Conservation (phyloP, 176 grass and related monocot species). For the Hyparrhenia diplandra region DNA sequence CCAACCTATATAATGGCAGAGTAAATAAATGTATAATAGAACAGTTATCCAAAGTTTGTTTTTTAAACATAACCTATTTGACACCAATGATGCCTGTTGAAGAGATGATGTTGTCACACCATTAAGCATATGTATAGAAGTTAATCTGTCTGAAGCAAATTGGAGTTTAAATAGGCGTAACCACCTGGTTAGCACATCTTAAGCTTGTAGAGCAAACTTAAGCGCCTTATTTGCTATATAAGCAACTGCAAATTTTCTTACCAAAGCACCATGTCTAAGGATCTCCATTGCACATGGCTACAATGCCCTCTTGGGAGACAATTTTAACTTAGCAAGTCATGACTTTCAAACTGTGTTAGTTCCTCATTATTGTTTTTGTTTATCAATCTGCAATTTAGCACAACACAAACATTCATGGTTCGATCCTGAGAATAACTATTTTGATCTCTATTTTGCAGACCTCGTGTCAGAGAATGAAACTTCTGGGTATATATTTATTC, state of each 20-base stretch:
- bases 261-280: not conserved
- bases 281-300: too few species aligned
- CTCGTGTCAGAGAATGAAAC: constrained; percentile 76
- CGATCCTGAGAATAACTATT: not conserved
- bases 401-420: constrained; percentile 13
- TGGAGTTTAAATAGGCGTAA: not conserved
- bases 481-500: constrained; percentile 92
- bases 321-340: not conserved
- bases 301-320: not conserved
- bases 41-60: not conserved
- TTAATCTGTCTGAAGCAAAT: not conserved
- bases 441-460: constrained; percentile 47
- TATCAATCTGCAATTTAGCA: not conserved
- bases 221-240: not conserved
- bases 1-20: not conserved
- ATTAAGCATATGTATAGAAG: not conserved
- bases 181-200: not conserved
- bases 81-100: not conserved
- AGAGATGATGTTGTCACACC: not conserved
- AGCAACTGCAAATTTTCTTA: not conserved
- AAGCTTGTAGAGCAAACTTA: not conserved
- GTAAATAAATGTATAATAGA: not conserved
- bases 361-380: not conserved
- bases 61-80: not conserved
- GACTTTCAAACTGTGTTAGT: not conserved